Percentiles rank a stretch among this genome's conserved stretches.
phyloP scores from a whole-genome alignment of 345 rosid genomes.

The Linum tenue region DNA sequence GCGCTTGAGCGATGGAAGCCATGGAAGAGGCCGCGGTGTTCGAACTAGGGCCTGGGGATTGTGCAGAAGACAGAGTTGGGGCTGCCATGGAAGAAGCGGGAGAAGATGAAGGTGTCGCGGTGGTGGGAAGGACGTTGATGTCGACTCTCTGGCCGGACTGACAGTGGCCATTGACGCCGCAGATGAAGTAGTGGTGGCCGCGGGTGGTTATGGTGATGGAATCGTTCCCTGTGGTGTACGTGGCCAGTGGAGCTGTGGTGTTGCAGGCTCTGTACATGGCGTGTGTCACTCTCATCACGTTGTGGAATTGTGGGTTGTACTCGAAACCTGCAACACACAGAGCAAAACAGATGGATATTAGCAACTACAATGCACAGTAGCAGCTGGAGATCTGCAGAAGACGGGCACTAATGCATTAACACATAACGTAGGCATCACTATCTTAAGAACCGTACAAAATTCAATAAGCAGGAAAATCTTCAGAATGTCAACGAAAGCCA shows the following conservation, averaged over 20 bases:
- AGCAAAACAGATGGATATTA: background rate
- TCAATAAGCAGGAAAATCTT: background rate
- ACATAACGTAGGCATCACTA: background rate
- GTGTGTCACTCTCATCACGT: constrained; percentile 83
- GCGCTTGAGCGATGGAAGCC: constrained; percentile 13
- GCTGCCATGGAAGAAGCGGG: constrained; percentile 17
- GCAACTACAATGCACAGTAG: background rate
- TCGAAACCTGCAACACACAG: constrained; percentile 40
- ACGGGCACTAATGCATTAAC: background rate
- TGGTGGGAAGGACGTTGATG: constrained; percentile 48
- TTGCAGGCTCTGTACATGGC: constrained; percentile 69
- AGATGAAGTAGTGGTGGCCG: constrained; percentile 86
- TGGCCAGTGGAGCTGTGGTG: constrained; percentile 64
- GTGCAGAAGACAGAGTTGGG: constrained; percentile 35
- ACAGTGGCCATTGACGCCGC: constrained; percentile 92
- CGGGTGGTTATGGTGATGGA: constrained; percentile 53
- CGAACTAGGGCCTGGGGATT: constrained; percentile 39
- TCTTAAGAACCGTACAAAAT: background rate
- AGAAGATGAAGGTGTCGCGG: constrained; percentile 27
- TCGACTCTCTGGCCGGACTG: constrained; percentile 85
- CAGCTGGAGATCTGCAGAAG: background rate
- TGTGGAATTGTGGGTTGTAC: constrained; percentile 79
- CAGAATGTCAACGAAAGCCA: too few species aligned
- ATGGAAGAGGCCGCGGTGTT: constrained; percentile 25
- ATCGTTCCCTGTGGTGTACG: constrained; percentile 82